Conservation (phyloP, 768 basidiomycete genomes). For the Hygrocybe punicea region DNA sequence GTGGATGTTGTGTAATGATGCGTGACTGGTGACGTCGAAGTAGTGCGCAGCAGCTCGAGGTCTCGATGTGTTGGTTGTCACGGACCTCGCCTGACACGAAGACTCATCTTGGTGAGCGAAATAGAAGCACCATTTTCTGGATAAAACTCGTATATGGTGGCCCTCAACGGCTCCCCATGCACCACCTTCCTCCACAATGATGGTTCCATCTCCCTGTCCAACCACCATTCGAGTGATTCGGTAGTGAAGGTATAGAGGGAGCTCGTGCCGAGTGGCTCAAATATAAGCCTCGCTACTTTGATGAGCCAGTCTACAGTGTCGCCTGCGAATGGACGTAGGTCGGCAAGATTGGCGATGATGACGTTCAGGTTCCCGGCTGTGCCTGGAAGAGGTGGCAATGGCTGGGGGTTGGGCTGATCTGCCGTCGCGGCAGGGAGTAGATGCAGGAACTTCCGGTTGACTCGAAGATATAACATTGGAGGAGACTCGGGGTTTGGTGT, state of each 20-base stretch:
- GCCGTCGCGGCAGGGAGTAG: constrained; percentile 9
- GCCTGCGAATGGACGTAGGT: constrained; percentile 14
- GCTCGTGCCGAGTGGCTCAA: constrained; percentile 19
- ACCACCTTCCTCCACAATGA: constrained; percentile 13
- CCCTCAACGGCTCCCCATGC: constrained; percentile 15
- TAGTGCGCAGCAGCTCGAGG: constrained; percentile 13
- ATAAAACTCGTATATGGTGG: constrained; percentile 19
- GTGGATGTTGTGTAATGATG: constrained; percentile 2
- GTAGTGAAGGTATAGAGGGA: constrained; percentile 22
- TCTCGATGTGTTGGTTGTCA: constrained; percentile 11
- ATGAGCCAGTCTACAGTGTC: constrained; percentile 18
- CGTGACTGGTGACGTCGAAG: constrained; percentile 11
- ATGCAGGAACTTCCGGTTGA: constrained; percentile 11
- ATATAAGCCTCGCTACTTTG: constrained; percentile 15
- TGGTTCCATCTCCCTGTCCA: constrained; percentile 16
- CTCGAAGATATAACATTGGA: constrained; percentile 12
- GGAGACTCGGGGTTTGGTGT: neutral
- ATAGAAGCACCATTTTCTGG: constrained; percentile 12
- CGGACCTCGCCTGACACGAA: constrained; percentile 15
- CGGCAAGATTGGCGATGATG: constrained; percentile 11
- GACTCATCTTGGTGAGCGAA: constrained; percentile 12
- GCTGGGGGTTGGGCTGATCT: constrained; percentile 2
- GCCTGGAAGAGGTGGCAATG: constrained; percentile 9
- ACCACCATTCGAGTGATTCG: constrained; percentile 17
- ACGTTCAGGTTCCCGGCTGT: constrained; percentile 16